phyloP scores from a whole-genome alignment of 208 protist genomes.

The Acanthamoeba lenticulata region DNA sequence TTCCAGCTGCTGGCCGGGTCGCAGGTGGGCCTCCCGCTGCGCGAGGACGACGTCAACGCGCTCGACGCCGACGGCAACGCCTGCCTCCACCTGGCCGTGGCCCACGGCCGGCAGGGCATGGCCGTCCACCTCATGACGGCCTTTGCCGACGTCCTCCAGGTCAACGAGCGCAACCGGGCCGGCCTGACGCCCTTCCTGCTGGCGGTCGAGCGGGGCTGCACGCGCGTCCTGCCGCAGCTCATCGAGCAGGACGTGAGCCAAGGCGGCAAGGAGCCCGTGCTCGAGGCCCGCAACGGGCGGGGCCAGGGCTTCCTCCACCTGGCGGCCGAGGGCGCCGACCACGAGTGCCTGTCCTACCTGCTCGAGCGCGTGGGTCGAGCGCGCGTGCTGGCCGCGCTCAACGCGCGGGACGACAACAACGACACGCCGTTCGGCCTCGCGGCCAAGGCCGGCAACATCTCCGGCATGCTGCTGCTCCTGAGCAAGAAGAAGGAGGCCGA shows the following conservation, averaged over 20 bases:
- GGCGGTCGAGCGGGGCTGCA: background rate
- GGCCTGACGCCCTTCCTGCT: constrained; percentile 28
- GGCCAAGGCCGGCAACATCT: constrained; percentile 30
- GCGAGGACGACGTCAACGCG: constrained; percentile 17
- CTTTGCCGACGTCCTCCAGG: background rate
- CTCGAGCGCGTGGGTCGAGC: background rate
- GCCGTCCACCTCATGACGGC: background rate
- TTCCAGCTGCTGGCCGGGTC: background rate
- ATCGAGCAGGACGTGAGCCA: constrained; percentile 22
- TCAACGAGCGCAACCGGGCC: background rate
- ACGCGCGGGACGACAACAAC: background rate
- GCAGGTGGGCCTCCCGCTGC: background rate
- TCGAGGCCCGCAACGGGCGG: background rate
- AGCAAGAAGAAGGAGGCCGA: constrained; percentile 20
- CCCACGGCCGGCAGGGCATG: background rate
- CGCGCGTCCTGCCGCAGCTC: background rate
- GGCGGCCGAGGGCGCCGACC: background rate
- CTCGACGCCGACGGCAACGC: background rate
- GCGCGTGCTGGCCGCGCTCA: background rate
- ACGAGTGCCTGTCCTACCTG: constrained; percentile 13
- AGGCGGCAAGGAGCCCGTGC: background rate
- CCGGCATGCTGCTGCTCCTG: constrained; percentile 7
- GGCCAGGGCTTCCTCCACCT: background rate
- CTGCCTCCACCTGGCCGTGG: background rate
- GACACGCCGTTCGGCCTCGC: constrained; percentile 11